phyloP scores from a whole-genome alignment of 495 filamentous ascomycete species.

The Amniculicola lignicola region DNA sequence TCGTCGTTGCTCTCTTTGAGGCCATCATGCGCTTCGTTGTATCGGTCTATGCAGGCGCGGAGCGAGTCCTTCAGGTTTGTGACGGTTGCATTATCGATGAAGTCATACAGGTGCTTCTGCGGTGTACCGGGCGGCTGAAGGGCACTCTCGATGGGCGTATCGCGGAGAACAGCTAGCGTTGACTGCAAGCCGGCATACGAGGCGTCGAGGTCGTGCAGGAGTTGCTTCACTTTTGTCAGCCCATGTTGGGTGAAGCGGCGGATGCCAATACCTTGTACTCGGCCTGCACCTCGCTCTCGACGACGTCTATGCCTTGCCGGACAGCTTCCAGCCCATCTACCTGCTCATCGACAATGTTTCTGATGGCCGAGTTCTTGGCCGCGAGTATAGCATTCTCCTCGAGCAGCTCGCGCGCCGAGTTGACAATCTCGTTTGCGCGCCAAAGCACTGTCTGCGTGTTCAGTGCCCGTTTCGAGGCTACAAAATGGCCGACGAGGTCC shows the following conservation, averaged over 20 bases:
- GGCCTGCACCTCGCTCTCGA: constrained; percentile 50
- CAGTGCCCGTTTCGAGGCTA: constrained; percentile 85
- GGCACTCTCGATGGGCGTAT: constrained; percentile 68
- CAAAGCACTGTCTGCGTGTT: constrained; percentile 80
- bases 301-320: constrained; percentile 55
- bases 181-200: constrained; percentile 67
- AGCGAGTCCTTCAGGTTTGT: constrained; percentile 63
- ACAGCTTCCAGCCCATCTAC: constrained; percentile 65
- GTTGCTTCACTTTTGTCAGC: constrained; percentile 48
- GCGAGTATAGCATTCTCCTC: constrained; percentile 76
- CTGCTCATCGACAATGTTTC: constrained; percentile 69
- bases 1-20: constrained; percentile 32
- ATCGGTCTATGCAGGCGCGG: constrained; percentile 60
- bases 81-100: constrained; percentile 79
- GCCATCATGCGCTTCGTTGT: constrained; percentile 33
- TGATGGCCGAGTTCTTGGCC: constrained; percentile 74
- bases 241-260: too few species aligned
- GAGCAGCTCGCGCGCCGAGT: constrained; percentile 66
- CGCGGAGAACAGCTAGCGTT: constrained; percentile 66
- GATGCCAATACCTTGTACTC: constrained; percentile 61
- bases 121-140: constrained; percentile 68
- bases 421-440: constrained; percentile 85
- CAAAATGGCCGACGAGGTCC: constrained; percentile 72
- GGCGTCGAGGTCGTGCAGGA: constrained; percentile 68
- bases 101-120: constrained; percentile 75